Evolutionary conservation across 176 grass and related monocot species (phyloP).

Genomic region (Carex parvula): DNA sequence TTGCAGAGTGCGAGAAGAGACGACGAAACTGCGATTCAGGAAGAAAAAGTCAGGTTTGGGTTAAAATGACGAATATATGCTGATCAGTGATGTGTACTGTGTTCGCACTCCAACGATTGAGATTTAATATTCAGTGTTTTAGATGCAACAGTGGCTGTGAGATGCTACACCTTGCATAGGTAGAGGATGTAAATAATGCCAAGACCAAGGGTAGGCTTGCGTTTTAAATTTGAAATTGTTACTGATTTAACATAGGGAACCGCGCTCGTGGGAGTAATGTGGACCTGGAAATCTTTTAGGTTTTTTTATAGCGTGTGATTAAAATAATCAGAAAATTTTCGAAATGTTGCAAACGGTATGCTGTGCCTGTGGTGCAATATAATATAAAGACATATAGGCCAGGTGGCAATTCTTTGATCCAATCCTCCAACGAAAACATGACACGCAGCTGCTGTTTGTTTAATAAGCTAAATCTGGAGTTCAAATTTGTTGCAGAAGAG

Average conservation of each 20-base stretch:
- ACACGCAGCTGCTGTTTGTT: slow-evolving; percentile 4
- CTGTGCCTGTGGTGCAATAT: not conserved
- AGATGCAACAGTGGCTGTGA: not conserved
- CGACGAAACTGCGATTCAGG: slow-evolving; percentile 38
- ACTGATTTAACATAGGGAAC: slow-evolving; percentile 36
- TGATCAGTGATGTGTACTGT: not conserved
- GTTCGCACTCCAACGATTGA: not conserved
- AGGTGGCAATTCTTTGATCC: not conserved
- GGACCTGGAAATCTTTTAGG: not conserved
- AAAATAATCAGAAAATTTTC: slow-evolving; percentile 19
- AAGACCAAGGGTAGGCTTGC: not conserved
- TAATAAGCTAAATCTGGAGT: not conserved
- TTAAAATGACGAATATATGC: slow-evolving; percentile 32
- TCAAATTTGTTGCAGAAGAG: not conserved
- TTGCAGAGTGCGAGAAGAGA: slow-evolving; percentile 24
- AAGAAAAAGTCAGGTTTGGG: not conserved
- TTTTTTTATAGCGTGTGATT: not conserved
- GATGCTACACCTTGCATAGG: not conserved
- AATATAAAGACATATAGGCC: not conserved
- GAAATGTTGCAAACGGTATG: not conserved
- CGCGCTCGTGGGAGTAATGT: slow-evolving; percentile 26
- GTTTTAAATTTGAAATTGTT: slow-evolving; percentile 23
- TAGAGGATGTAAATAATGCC: not conserved
- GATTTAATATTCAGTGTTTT: not conserved
- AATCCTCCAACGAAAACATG: not conserved